Percentiles rank a stretch among this genome's conserved stretches.
Evolutionary conservation across 2,329 filamentous ascomycete genomes (phyloP).

Genomic region (Lecanicillium sp.): DNA sequence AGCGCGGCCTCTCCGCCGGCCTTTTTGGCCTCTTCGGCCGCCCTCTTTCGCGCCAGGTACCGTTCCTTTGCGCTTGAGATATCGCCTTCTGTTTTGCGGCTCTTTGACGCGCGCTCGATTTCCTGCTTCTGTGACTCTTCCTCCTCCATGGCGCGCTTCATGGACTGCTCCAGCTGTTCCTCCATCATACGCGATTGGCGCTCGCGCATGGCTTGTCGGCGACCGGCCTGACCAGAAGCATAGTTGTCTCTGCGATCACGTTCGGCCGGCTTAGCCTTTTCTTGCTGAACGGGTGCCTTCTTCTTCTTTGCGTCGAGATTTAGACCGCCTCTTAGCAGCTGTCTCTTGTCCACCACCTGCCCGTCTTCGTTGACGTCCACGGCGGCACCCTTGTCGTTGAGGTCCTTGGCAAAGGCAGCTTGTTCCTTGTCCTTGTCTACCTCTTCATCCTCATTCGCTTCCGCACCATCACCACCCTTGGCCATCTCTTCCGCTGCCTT

Average conservation of each 20-base stretch:
- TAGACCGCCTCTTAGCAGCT: constrained; percentile 66
- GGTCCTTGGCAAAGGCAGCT: constrained; percentile 57
- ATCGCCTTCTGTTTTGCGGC: constrained; percentile 67
- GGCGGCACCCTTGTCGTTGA: constrained; percentile 52
- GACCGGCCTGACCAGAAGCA: constrained; percentile 31
- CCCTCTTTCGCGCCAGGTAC: constrained; percentile 69
- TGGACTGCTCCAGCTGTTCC: constrained; percentile 63
- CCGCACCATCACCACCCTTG: constrained; percentile 23
- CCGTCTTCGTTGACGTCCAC: constrained; percentile 75
- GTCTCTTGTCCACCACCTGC: constrained; percentile 76
- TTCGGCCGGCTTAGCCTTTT: constrained; percentile 17
- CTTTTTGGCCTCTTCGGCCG: constrained; percentile 62
- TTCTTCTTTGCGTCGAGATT: constrained; percentile 63
- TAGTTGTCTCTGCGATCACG: constrained; percentile 28
- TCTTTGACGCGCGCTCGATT: constrained; percentile 62
- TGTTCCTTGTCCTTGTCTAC: constrained; percentile 44
- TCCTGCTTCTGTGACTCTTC: constrained; percentile 55
- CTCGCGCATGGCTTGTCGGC: constrained; percentile 62
- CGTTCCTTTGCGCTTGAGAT: constrained; percentile 72
- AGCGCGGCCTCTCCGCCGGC: constrained; percentile 25
- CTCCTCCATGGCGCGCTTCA: constrained; percentile 65
- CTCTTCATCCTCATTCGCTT: constrained; percentile 18
- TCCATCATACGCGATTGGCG: constrained; percentile 74
- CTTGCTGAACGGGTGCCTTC: constrained; percentile 23
- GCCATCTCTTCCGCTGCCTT: constrained; percentile 54